phyloP scores from a whole-genome alignment of 306 rosid species.

The Quercus suber region DNA sequence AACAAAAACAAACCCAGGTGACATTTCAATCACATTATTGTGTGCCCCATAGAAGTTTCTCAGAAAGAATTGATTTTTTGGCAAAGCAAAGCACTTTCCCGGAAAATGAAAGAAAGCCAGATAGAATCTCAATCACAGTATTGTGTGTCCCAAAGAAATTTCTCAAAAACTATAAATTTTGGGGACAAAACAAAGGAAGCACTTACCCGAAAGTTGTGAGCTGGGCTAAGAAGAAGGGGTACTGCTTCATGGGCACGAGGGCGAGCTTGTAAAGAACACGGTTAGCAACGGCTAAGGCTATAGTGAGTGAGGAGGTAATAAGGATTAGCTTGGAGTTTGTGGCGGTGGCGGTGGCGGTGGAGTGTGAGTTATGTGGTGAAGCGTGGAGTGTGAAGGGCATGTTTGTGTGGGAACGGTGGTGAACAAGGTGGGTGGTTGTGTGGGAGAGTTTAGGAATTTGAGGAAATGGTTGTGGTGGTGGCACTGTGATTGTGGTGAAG shows the following conservation, averaged over 20 bases:
- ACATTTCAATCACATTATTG: too few relatives aligned
- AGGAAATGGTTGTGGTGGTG: not conserved
- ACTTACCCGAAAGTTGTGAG: constrained; percentile 71
- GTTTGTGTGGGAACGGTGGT: not conserved
- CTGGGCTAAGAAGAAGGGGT: constrained; percentile 89
- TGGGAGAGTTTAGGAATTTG: constrained; percentile 21
- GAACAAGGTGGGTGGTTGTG: not conserved
- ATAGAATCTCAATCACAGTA: not conserved
- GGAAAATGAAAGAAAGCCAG: not conserved
- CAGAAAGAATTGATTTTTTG: too few relatives aligned
- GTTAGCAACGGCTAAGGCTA: constrained; percentile 59
- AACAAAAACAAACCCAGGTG: too few relatives aligned
- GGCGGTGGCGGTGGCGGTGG: constrained; percentile 10
- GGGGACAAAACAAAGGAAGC: too few relatives aligned
- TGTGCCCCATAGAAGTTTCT: too few relatives aligned
- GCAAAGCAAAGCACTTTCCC: too few relatives aligned
- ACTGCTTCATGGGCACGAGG: constrained; percentile 71
- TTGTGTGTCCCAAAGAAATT: too few relatives aligned
- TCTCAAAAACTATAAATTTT: too few relatives aligned
- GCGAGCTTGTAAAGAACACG: constrained; percentile 92
- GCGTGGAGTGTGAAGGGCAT: constrained; percentile 31
- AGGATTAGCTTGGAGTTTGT: constrained; percentile 23
- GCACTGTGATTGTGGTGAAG: constrained; percentile 10
- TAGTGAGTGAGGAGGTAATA: constrained; percentile 39
- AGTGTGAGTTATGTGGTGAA: constrained; percentile 28